Conservation (phyloP, 768 basidiomycete species). For the Melanogaster broomeanus region DNA sequence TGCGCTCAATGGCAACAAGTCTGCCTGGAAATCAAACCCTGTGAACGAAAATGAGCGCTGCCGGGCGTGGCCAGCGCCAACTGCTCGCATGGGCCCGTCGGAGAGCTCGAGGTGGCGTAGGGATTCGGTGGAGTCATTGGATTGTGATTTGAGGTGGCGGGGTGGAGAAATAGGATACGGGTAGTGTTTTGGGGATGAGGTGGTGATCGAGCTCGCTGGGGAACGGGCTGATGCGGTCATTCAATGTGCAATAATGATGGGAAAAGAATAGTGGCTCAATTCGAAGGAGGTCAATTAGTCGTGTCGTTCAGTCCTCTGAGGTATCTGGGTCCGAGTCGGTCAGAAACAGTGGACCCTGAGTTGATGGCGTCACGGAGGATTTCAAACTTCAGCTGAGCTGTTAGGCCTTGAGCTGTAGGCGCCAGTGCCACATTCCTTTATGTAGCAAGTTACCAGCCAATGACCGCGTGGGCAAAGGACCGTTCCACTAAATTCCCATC, state of each 20-base stretch:
- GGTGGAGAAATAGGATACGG: conserved; percentile 7
- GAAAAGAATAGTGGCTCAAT: too few relatives aligned
- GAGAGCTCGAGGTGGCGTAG: conserved; percentile 78
- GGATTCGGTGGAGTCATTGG: conserved; percentile 66
- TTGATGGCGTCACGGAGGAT: background rate
- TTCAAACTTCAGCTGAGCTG: too few relatives aligned
- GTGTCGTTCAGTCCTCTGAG: background rate
- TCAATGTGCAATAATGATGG: conserved; percentile 2
- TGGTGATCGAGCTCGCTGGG: conserved; percentile 12
- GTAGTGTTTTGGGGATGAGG: conserved; percentile 14
- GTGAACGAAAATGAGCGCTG: conserved; percentile 68
- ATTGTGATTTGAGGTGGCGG: conserved; percentile 3
- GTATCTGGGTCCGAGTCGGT: too few relatives aligned
- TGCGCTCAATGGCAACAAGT: conserved; percentile 74
- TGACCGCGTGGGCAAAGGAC: too few relatives aligned
- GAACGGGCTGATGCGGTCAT: conserved; percentile 24
- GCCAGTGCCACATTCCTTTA: too few relatives aligned
- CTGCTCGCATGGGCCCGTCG: conserved; percentile 51
- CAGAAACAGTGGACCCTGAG: background rate
- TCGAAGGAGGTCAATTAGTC: too few relatives aligned
- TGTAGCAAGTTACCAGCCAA: too few relatives aligned
- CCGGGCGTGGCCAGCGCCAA: conserved; percentile 21
- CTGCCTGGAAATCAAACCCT: conserved; percentile 78
- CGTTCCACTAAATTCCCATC: too few relatives aligned
- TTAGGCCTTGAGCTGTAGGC: too few relatives aligned